Evolutionary conservation across 192 early-diverging fungal species (phyloP).

Genomic region (Entophlyctis helioformis): DNA sequence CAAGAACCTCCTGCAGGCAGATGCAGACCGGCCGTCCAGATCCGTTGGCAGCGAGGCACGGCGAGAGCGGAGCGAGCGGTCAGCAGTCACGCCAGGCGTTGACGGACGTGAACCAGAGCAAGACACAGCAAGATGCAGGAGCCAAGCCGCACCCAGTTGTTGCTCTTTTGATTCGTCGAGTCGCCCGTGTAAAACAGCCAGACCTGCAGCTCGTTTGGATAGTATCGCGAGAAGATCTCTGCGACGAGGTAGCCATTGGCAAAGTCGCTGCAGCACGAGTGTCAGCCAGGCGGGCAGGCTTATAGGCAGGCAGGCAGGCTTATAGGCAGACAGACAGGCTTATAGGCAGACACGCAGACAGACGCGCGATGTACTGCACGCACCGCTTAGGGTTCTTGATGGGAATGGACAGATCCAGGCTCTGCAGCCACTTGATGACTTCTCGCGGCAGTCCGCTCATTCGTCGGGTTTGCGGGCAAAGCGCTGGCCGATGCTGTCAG

Average conservation of each 20-base stretch:
- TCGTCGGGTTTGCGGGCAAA: no score
- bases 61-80: background rate
- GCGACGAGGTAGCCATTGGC: slow-evolving; percentile 34
- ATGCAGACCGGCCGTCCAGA: background rate
- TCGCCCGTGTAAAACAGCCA: slow-evolving; percentile 27
- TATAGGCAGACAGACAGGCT: no score
- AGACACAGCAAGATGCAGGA: background rate
- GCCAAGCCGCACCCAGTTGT: slow-evolving; percentile 25
- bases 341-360: background rate
- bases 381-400: slow-evolving; percentile 31
- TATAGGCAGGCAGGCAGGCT: background rate
- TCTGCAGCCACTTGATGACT: slow-evolving; percentile 37
- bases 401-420: slow-evolving; percentile 23
- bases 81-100: no score
- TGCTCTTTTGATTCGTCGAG: slow-evolving; percentile 15
- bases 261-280: slow-evolving; percentile 20
- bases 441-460: slow-evolving; percentile 23
- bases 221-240: slow-evolving; percentile 36
- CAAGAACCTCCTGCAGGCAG: slow-evolving; percentile 13
- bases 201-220: slow-evolving; percentile 20
- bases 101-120: no score
- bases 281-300: background rate
- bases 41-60: background rate
- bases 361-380: background rate
- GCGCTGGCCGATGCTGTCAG: no score